Base-by-base conservation (phyloP, 1,284 basidiomycete genomes). In the Trichosporon ovoides region DNA sequence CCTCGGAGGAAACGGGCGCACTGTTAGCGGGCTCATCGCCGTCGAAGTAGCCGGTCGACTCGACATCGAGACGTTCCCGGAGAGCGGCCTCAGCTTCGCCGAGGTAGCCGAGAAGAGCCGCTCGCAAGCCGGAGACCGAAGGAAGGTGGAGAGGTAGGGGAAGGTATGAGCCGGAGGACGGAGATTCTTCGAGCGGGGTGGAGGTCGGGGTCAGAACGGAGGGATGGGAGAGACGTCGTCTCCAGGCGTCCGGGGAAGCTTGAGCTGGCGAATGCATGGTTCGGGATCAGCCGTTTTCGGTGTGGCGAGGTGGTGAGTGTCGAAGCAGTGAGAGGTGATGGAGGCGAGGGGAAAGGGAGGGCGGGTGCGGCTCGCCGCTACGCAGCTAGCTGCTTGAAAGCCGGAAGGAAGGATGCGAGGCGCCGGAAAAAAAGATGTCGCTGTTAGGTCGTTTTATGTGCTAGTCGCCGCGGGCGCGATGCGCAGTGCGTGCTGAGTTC, bases 11-110 rank as follows among this genome's bases (percentile, higher is more conserved):
- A 37, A 53, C 53, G 13, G 53, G 43, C 3, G 58, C 54, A 16
- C 22, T 28, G 24, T 28, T 22, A 3, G 34, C 33, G 18, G 19
- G 37, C 38, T 53, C 52, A 11, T 57, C 33, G 10, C 36, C 19
- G 2, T 43, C 49, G 5, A 37, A 46, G 31, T 56, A 37, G 34
- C 51, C 60, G 9, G 38, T 22, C 19, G 50, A 51, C 31, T 57
- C 55, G 50, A 65, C 64, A 16, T 56, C 68, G 14, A 75, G 64
- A 10, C 68, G 56, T n/a, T 65, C 68, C 22, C 68, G 61, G 4
- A 78, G 50, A 2, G 74, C 71, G 4, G 65, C 55, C 54, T 78
- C 76, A 1, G 75, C 71, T 57, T 78, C 76, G 14, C 72, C 68
- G 1, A 78, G 54, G 49, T 78, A 78, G 2, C 73, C 73, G 2